Conservation (phyloP, 345 rosid genomes). For the Kandelia obovata region DNA sequence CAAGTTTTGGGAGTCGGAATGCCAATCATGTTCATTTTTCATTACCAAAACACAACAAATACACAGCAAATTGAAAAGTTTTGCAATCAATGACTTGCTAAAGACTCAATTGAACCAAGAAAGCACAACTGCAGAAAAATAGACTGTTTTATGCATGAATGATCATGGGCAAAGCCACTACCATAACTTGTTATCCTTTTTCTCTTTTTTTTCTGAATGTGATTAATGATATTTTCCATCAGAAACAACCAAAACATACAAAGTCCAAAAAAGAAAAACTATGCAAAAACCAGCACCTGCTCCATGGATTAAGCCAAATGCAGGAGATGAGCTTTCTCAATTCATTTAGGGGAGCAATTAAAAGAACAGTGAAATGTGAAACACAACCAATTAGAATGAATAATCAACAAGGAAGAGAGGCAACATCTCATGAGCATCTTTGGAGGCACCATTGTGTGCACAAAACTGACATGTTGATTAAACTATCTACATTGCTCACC, state of each 20-base stretch:
- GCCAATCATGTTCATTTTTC: no score
- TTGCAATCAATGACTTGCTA: no score
- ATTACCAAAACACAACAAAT: no score
- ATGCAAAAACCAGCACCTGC: not conserved
- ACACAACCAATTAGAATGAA: constrained; percentile 1
- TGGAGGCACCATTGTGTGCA: not conserved
- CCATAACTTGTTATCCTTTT: no score
- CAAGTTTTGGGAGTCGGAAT: no score
- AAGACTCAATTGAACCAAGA: no score
- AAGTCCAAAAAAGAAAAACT: not conserved
- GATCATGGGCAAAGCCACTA: no score
- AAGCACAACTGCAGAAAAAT: no score
- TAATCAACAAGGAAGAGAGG: constrained; percentile 1
- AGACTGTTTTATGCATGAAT: no score
- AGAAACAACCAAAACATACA: not conserved
- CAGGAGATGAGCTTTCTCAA: not conserved
- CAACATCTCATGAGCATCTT: not conserved
- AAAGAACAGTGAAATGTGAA: not conserved
- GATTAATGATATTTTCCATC: not conserved
- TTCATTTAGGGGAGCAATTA: not conserved
- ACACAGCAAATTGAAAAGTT: no score
- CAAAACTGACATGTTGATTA: not conserved
- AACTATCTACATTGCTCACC: constrained; percentile 42
- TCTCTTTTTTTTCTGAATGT: no score
- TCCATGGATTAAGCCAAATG: not conserved